These are phyloP conservation scores for Cornus suecica DNA, from an alignment of 148 eudicot genomes.

Conservation along the genomic window DNA sequence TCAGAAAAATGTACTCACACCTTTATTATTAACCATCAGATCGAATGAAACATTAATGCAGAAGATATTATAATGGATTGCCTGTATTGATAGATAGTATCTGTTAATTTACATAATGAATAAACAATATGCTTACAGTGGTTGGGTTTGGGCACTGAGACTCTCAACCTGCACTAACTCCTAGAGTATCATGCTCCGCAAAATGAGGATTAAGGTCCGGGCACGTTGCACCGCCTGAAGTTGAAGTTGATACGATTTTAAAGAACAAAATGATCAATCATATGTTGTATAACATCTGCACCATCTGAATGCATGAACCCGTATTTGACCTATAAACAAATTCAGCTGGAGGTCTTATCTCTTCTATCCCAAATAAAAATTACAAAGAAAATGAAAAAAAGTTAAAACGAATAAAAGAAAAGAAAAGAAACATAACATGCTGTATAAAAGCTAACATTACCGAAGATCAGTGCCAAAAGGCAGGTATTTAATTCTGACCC, in stretches of 20 bases:
- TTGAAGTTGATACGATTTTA: slow-evolving; percentile 14
- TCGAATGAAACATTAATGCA: too few species aligned
- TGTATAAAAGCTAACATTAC: background rate
- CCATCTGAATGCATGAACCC: slow-evolving; percentile 72
- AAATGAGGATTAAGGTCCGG: background rate
- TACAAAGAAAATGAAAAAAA: background rate
- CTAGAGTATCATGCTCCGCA: background rate
- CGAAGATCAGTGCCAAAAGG: too few species aligned
- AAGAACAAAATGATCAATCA: slow-evolving; percentile 74
- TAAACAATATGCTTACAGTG: background rate
- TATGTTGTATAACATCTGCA: slow-evolving; percentile 85
- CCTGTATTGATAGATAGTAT: background rate
- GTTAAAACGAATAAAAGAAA: background rate
- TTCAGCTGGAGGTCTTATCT: background rate
- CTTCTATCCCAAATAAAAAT: too few species aligned
- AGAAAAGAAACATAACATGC: background rate
- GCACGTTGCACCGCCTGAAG: background rate
- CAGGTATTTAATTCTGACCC: too few species aligned
- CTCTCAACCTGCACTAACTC: background rate
- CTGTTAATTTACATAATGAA: background rate
- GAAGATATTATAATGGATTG: background rate
- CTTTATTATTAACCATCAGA: too few species aligned
- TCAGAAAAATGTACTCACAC: too few species aligned
- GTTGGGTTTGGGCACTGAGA: background rate
- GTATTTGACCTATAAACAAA: slow-evolving; percentile 61